phyloP scores from a whole-genome alignment of 2,329 filamentous ascomycete species.

The Fusarium sp. region DNA sequence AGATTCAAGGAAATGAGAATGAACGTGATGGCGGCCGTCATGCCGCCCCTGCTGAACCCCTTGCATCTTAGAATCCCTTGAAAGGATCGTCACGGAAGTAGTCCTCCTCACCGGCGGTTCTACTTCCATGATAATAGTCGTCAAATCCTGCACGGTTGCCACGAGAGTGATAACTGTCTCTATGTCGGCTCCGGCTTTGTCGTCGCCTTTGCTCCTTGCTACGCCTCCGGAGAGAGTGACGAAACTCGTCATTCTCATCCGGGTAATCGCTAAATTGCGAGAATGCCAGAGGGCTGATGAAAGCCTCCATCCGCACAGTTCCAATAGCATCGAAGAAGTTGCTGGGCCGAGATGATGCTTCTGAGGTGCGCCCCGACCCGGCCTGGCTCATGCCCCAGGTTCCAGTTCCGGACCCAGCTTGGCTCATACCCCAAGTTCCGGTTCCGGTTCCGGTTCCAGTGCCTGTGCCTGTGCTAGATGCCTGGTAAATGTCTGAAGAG shows the following conservation, averaged over 20 bases:
- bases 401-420: slow-evolving; percentile 8
- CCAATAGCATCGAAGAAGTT: slow-evolving; percentile 90
- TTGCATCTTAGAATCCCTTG: slow-evolving; percentile 64
- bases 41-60: slow-evolving; percentile 7
- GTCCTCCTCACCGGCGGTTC: slow-evolving; percentile 65
- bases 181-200: slow-evolving; percentile 65
- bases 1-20: slow-evolving; percentile 32
- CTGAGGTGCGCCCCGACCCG: slow-evolving; percentile 65
- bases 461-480: slow-evolving; percentile 52
- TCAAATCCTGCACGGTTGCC: slow-evolving; percentile 58
- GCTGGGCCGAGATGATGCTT: slow-evolving; percentile 64
- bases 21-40: slow-evolving; percentile 12
- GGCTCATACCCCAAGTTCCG: neutral
- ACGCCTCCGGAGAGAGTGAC: slow-evolving; percentile 60
- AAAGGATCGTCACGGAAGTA: slow-evolving; percentile 72
- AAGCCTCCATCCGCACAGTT: slow-evolving; percentile 96
- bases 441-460: neutral
- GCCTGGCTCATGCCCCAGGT: slow-evolving; percentile 60
- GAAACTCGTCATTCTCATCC: slow-evolving; percentile 64
- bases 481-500: slow-evolving; percentile 70
- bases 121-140: slow-evolving; percentile 61
- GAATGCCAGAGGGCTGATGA: slow-evolving; percentile 76
- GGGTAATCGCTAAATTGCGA: slow-evolving; percentile 60
- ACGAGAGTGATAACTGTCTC: slow-evolving; percentile 63
- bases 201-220: slow-evolving; percentile 68